Percentiles rank a stretch among this genome's conserved stretches.
phyloP scores from a whole-genome alignment of 169 alveolate species.

The Plasmodium cynomolgi region DNA sequence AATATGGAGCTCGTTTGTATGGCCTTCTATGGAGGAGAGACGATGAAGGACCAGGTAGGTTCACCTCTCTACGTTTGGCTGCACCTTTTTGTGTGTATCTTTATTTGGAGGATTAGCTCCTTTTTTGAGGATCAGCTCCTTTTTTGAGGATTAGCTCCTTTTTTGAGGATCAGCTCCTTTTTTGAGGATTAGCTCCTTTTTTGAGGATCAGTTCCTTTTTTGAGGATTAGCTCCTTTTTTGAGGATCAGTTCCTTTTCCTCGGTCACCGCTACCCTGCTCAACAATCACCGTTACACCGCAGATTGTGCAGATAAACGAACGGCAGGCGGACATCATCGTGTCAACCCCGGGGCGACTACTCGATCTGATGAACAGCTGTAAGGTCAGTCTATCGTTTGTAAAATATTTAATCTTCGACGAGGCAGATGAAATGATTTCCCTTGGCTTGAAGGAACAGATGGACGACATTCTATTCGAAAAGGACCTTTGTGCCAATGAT shows the following conservation, averaged over 20 bases:
- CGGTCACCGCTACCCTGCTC: background rate
- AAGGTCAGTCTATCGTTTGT: slow-evolving; percentile 84
- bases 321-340: slow-evolving; percentile 39
- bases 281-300: background rate
- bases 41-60: slow-evolving; percentile 55
- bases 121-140: too few species aligned
- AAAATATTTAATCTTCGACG: slow-evolving; percentile 92
- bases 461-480: slow-evolving; percentile 45
- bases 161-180: too few species aligned
- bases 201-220: background rate
- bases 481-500: slow-evolving; percentile 29
- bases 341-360: slow-evolving; percentile 83
- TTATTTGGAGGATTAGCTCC: background rate
- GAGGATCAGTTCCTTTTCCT: background rate
- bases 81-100: background rate
- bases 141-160: too few species aligned
- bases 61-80: background rate
- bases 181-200: too few species aligned
- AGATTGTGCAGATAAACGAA: slow-evolving; percentile 48
- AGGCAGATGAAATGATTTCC: slow-evolving; percentile 96
- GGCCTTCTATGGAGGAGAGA: slow-evolving; percentile 62
- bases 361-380: slow-evolving; percentile 89
- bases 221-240: too few species aligned
- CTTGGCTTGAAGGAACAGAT: slow-evolving; percentile 89
- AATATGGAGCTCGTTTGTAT: slow-evolving; percentile 20